Conservation (phyloP, 176 grass and related monocot genomes). For the Juncus effusus region DNA sequence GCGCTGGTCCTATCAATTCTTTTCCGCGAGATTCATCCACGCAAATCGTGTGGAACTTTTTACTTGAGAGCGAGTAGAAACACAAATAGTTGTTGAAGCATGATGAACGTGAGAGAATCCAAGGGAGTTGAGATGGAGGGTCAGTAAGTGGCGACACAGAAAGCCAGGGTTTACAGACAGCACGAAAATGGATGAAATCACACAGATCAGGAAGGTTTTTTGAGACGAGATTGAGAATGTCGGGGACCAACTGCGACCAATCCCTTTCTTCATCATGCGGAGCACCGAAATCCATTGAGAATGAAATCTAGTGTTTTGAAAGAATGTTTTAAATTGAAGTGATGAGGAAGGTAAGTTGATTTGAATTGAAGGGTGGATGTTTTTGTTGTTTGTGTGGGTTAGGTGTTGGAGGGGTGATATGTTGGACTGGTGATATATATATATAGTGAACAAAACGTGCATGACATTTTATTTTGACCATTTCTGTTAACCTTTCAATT, state of each 20-base stretch:
- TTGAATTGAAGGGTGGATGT: no score
- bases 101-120: not conserved
- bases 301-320: no score
- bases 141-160: not conserved
- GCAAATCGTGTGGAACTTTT: not conserved
- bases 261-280: not conserved
- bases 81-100: not conserved
- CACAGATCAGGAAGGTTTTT: conserved; percentile 5
- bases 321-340: no score
- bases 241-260: not conserved
- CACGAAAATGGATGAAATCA: conserved; percentile 11
- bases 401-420: no score
- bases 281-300: no score
- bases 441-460: no score
- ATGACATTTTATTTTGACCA: no score
- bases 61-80: not conserved
- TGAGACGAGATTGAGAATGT: not conserved
- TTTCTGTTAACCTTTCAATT: no score
- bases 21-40: not conserved
- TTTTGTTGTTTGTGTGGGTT: no score
- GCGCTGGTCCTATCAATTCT: not conserved
- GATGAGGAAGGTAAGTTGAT: no score
- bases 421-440: no score
- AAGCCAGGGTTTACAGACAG: conserved; percentile 5
- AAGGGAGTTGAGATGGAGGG: not conserved